Base-by-base conservation (phyloP, 1,284 basidiomycete genomes). In the Ceratobasidium sp. region DNA sequence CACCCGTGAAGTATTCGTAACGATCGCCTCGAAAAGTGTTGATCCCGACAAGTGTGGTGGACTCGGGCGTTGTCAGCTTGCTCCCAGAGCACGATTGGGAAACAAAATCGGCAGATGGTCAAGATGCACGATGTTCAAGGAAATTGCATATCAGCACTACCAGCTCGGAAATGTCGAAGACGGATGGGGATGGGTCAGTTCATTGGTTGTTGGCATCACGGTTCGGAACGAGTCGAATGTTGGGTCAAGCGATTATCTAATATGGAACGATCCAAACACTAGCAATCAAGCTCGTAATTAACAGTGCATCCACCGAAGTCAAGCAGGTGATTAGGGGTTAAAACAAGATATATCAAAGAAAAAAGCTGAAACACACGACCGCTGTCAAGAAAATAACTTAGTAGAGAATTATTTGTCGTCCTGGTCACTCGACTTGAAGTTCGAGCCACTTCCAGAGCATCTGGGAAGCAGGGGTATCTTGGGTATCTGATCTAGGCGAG, bases 401-500 rank as follows among this genome's bases (percentile, higher is more conserved):
- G 8, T 46, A 9, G 3, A 51, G 54, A 19, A 49, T 4, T 8
- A 22, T n/a, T 5, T 24, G 16, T 13, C 4, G 7, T 16, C 24
- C 19, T 43, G 4, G 22, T 56, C 37, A 54, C 4, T 19, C 51
- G 8, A 73, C 43, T 29, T 85, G 82, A 58, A 82, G 82, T 74
- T 86, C 84, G 54, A 84, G 76, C 83, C 83, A 84, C 16, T 79
- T 77, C 84, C 84, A 85, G 11, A 85, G 76, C 13, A 83, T 79
- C 49, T 75, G 77, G 22, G 80, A 82, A 6, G 83, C 74, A 41
- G 24, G 37, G 9, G 22, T 8, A 27, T 72, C 69, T 24, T 80
- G 79, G 1, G 82, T 79, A 29, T 80, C 80, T n/a, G 39, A 27
- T n/a, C 69, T 41, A 22, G 65, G 51, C 24, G n/a, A 13, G 22